A percentile compares a stretch with the other conserved stretches of the same genome.
Evolutionary conservation across 179 eudicot genomes (phyloP).

Genomic region (Corrigiola litoralis): DNA sequence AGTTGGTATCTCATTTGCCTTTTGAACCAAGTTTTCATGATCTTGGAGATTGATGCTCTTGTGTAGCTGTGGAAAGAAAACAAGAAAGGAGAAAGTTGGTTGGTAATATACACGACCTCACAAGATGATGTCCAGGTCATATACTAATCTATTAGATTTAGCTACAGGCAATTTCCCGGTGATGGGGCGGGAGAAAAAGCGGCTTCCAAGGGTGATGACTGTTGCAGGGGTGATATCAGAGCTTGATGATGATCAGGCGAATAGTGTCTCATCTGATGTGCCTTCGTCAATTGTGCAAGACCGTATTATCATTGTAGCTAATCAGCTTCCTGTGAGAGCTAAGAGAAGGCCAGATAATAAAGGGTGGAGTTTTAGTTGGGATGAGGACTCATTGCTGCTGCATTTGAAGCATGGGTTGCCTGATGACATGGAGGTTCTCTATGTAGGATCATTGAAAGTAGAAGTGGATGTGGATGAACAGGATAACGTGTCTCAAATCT

Average conservation of each 20-base stretch:
- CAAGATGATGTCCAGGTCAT: constrained; percentile 61
- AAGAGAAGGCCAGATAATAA: constrained; percentile 49
- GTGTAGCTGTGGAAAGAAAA: constrained; percentile 1
- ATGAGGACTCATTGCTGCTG: constrained; percentile 74
- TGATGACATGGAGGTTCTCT: constrained; percentile 72
- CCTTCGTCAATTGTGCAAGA: constrained; percentile 67
- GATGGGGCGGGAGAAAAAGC: constrained; percentile 50
- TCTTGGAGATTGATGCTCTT: background rate
- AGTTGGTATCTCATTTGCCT: no score
- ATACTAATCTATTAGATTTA: constrained; percentile 57
- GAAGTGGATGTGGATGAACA: constrained; percentile 64
- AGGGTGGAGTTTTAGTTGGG: constrained; percentile 88
- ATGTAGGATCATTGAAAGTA: constrained; percentile 65
- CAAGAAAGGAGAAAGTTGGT: background rate
- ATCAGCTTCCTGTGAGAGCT: constrained; percentile 74
- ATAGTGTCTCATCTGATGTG: constrained; percentile 58
- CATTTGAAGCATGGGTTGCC: constrained; percentile 83
- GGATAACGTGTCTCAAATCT: constrained; percentile 69
- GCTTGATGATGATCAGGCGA: constrained; percentile 57
- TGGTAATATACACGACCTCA: no score
- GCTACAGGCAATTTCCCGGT: constrained; percentile 59
- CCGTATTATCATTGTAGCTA: constrained; percentile 73
- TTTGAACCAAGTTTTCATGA: no score
- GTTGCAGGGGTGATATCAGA: constrained; percentile 56
- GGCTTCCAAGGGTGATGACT: constrained; percentile 57